These are phyloP conservation scores for Sarocladium brachiariae DNA, from an alignment of 2,329 filamentous ascomycete species.

Conservation along the genomic window DNA sequence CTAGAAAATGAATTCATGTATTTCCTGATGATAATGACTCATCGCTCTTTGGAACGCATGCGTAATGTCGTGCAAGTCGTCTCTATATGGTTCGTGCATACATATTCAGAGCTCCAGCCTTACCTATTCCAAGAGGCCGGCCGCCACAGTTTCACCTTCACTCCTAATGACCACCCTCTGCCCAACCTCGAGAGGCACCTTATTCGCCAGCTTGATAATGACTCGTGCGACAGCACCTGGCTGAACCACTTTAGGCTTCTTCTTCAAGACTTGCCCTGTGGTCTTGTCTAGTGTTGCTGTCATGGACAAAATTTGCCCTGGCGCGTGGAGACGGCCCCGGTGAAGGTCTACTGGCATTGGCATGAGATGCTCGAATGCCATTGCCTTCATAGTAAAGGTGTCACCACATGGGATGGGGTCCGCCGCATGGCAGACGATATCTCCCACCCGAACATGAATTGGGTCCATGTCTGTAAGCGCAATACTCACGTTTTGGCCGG, in stretches of 20 bases:
- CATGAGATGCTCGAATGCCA: slow-evolving; percentile 84
- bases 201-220: slow-evolving; percentile 63
- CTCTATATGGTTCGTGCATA: background rate
- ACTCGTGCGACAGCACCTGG: slow-evolving; percentile 73
- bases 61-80: slow-evolving; percentile 5
- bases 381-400: slow-evolving; percentile 71
- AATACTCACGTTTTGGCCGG: slow-evolving; percentile 82
- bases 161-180: slow-evolving; percentile 74
- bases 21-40: too few relatives aligned
- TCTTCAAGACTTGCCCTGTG: slow-evolving; percentile 69
- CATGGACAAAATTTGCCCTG: slow-evolving; percentile 67
- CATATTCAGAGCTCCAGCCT: background rate
- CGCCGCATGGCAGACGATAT: slow-evolving; percentile 71
- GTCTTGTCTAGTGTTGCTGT: slow-evolving; percentile 71
- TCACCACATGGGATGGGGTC: slow-evolving; percentile 64
- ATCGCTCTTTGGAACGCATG: background rate
- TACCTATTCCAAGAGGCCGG: slow-evolving; percentile 69
- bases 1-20: too few relatives aligned
- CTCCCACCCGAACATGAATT: slow-evolving; percentile 72
- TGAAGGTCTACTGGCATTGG: slow-evolving; percentile 89
- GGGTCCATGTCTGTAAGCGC: slow-evolving; percentile 81
- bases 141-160: slow-evolving; percentile 78
- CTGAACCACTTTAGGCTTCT: slow-evolving; percentile 77
- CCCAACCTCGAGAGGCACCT: slow-evolving; percentile 73
- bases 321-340: slow-evolving; percentile 71